phyloP scores from a whole-genome alignment of 2,329 filamentous ascomycete genomes.

The Triangularia setosa region DNA sequence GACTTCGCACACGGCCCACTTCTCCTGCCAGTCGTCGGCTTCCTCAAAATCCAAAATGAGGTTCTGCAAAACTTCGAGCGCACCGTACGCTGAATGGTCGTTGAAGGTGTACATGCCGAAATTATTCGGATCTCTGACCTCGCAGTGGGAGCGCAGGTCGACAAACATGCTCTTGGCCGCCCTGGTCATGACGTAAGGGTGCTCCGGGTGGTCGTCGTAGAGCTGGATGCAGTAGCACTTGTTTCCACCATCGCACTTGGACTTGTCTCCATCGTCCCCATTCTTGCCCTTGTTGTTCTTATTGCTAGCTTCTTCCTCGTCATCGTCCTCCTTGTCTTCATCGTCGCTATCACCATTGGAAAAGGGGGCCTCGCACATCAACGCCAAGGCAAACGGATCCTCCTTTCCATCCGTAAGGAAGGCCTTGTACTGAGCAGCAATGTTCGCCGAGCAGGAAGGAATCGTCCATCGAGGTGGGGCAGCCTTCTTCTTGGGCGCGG shows the following conservation, averaged over 20 bases:
- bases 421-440: slow-evolving; percentile 12
- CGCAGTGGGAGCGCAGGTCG: slow-evolving; percentile 19
- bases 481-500: slow-evolving; percentile 2
- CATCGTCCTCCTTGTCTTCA: slow-evolving; percentile 5
- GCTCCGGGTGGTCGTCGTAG: slow-evolving; percentile 30
- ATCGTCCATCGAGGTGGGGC: slow-evolving; percentile 15
- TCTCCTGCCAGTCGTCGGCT: slow-evolving; percentile 32
- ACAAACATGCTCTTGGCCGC: slow-evolving; percentile 31
- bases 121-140: slow-evolving; percentile 15
- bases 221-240: slow-evolving; percentile 33
- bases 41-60: slow-evolving; percentile 35
- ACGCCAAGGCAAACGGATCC: slow-evolving; percentile 15
- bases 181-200: slow-evolving; percentile 31
- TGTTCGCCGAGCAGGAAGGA: slow-evolving; percentile 19
- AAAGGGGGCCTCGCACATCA: slow-evolving; percentile 21
- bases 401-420: slow-evolving; percentile 2
- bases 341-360: slow-evolving; percentile 10
- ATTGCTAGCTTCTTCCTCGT: neutral
- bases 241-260: slow-evolving; percentile 27
- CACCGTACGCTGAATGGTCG: slow-evolving; percentile 38
- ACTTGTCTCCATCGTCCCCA: neutral
- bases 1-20: slow-evolving; percentile 39
- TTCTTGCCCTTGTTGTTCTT: slow-evolving; percentile 2
- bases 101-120: slow-evolving; percentile 43
- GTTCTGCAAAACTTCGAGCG: slow-evolving; percentile 42